Conservation (phyloP, 208 protist genomes). For the Acanthamoeba healyi region DNA sequence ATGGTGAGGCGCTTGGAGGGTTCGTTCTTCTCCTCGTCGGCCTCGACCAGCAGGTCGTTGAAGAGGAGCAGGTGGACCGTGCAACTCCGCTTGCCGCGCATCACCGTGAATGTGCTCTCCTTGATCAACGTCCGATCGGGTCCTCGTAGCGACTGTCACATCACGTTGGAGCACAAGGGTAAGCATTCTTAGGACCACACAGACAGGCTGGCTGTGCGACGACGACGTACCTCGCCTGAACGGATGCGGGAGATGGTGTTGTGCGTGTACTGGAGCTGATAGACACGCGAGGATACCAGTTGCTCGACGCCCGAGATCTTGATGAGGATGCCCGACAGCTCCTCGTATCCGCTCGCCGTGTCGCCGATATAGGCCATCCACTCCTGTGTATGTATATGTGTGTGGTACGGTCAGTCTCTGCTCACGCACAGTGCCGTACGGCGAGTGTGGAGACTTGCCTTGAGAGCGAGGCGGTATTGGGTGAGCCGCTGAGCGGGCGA, state of each 20-base stretch:
- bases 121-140: background rate
- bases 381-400: background rate
- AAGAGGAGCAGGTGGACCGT: conserved; percentile 45
- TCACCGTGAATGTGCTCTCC: conserved; percentile 1
- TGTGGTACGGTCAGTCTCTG: background rate
- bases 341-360: conserved; percentile 23
- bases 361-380: conserved; percentile 47
- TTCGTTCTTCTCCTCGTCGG: conserved; percentile 9
- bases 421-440: background rate
- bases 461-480: conserved; percentile 20
- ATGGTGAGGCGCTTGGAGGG: conserved; percentile 42
- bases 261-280: conserved; percentile 14
- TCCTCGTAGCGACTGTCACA: background rate
- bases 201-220: background rate
- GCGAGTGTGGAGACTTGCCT: background rate
- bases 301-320: conserved; percentile 54
- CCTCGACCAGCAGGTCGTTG: conserved; percentile 43
- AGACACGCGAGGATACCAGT: conserved; percentile 1
- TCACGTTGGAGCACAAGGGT: too few species aligned
- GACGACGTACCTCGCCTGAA: background rate
- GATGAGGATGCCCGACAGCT: conserved; percentile 5
- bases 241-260: conserved; percentile 49
- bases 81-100: background rate
- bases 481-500: background rate
- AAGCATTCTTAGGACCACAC: too few species aligned